Evolutionary conservation across 495 filamentous ascomycete species (phyloP), one percentile per base, ranked within the genome.

Genomic region (Rusavskia elegans): DNA sequence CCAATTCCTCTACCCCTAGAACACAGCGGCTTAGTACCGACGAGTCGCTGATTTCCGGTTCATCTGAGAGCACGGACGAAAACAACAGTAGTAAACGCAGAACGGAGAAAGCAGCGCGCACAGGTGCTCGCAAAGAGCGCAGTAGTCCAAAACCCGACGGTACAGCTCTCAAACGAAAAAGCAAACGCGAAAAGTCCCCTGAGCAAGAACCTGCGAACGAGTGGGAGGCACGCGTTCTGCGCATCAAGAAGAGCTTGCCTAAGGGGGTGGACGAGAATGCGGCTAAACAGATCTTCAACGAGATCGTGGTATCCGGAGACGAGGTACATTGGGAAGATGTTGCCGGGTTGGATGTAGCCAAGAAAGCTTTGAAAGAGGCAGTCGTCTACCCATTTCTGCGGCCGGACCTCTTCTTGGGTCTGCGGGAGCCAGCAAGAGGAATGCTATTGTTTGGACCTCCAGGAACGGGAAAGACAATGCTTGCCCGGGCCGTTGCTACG

Each of bases 361-460:
- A 99, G 61, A 83, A 78, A 49, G 89, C 92, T 0, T 70, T 99
- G 41, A 95, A 95, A 64, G 92, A 99, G 67, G 85, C 89, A 2
- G 92, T 97, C 8, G 89, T 99, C 29, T 99, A 99, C 60, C 92
- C 92, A 14, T 97, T 99, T 67, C 75, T 97, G 6, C 84, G 92
- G 7, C 92, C 92, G 3, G 92, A 99, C 63, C 71, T 99, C 11
- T 99, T 99, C 66, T 87, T 88, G 71, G 92, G 92, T 1, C 74
- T 99, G 4, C 83, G 92, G 4, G 92, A 99, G 62, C 92, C 92
- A 10, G 92, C 90, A 13, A 74, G 89, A 41, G 92, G 92, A 1
- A 95, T 99, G 87, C 72, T 99, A 2, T 77, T 99, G 4, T 99
- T 99, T 61, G 92, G 92, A 1, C 92, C 92, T 13, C 92, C 92